Conservation (phyloP, 148 eudicot species). For the Silene latifolia region DNA sequence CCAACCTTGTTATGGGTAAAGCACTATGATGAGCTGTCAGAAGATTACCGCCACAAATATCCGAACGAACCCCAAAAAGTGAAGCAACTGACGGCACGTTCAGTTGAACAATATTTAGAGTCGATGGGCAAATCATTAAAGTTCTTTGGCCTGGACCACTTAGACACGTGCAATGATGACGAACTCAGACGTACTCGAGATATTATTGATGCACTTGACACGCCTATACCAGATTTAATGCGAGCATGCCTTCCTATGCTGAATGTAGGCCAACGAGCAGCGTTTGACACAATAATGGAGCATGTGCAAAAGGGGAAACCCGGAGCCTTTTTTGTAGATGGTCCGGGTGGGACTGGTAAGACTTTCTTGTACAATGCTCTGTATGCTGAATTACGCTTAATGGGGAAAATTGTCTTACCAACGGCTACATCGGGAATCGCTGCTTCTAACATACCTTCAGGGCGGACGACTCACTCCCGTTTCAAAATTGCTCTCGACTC, state of each 20-base stretch:
- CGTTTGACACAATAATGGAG: background rate
- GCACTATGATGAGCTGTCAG: background rate
- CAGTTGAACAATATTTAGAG: background rate
- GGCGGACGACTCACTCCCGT: background rate
- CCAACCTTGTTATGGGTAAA: background rate
- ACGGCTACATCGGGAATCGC: background rate
- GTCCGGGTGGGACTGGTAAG: background rate
- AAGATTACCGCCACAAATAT: background rate
- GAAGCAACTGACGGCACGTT: no score
- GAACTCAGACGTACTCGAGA: background rate
- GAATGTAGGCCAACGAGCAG: background rate
- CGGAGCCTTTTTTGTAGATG: no score
- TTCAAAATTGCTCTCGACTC: background rate
- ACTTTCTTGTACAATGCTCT: slow-evolving; percentile 14
- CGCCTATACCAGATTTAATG: background rate
- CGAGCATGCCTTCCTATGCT: background rate
- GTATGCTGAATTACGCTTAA: background rate
- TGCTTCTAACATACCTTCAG: background rate
- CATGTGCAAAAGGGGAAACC: background rate
- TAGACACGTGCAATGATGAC: background rate
- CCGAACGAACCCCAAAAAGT: background rate
- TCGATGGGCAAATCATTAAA: background rate
- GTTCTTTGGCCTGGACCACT: background rate
- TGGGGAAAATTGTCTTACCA: background rate
- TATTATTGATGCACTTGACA: background rate